These are phyloP conservation scores for Leucogyrophana mollusca DNA, from an alignment of 768 basidiomycete species.

Conservation along the genomic window DNA sequence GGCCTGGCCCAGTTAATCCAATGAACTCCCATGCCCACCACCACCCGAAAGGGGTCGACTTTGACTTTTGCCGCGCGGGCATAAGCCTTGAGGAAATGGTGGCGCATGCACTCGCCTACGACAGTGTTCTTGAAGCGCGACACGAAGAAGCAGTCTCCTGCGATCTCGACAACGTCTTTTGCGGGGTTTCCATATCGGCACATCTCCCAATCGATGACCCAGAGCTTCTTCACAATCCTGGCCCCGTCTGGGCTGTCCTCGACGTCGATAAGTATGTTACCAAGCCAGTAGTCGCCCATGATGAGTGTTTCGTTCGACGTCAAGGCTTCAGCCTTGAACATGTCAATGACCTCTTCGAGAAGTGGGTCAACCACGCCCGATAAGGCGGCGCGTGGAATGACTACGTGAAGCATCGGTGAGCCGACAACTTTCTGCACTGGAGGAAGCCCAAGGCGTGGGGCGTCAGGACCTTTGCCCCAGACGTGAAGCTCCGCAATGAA, in stretches of 20 bases:
- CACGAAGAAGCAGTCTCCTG: not conserved
- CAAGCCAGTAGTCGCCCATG: not conserved
- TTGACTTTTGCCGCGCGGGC: not conserved
- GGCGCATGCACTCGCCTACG: not conserved
- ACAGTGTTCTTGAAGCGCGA: not conserved
- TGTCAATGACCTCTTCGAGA: not conserved
- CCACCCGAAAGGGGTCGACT: not conserved
- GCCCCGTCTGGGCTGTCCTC: not conserved
- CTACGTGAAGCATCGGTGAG: not conserved
- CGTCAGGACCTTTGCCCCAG: not conserved
- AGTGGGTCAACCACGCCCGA: not conserved
- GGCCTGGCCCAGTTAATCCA: not conserved
- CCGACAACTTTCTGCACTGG: not conserved
- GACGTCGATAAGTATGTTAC: not conserved
- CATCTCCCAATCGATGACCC: conserved; percentile 1
- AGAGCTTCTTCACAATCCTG: not conserved
- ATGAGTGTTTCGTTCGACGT: not conserved
- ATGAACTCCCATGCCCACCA: not conserved
- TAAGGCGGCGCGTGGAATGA: not conserved
- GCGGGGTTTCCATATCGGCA: not conserved
- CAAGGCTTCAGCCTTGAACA: not conserved
- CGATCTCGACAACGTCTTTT: not conserved
- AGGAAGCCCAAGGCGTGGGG: not conserved
- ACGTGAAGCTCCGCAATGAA: not conserved
- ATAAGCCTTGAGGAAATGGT: not conserved